A percentile compares a stretch with the other conserved stretches of the same genome.
These are phyloP conservation scores for Melanopsichium pennsylvanicum DNA, from an alignment of 1,284 basidiomycete species.

Conservation along the genomic window DNA sequence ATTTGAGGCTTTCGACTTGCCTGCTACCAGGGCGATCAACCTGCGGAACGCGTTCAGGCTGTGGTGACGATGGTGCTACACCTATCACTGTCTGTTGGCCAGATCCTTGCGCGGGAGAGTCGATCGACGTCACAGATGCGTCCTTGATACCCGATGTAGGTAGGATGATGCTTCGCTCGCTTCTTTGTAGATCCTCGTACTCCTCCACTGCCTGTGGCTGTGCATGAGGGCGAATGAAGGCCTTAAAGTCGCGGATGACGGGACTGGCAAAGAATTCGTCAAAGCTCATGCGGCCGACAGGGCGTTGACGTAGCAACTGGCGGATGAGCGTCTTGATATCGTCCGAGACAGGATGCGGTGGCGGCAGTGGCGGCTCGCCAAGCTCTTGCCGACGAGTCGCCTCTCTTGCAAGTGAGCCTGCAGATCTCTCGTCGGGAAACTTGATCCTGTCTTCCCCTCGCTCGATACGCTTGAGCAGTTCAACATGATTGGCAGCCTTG, in stretches of 20 bases:
- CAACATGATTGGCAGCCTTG: slow-evolving; percentile 93
- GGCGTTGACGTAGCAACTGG: slow-evolving; percentile 80
- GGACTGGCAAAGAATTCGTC: slow-evolving; percentile 83
- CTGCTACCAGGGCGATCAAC: slow-evolving; percentile 1
- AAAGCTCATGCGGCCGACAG: slow-evolving; percentile 84
- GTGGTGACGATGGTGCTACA: not conserved
- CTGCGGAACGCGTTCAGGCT: not conserved
- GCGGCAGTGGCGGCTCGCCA: slow-evolving; percentile 53
- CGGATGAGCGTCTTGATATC: slow-evolving; percentile 92
- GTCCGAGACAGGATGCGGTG: slow-evolving; percentile 71
- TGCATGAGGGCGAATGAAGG: slow-evolving; percentile 39
- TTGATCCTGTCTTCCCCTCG: slow-evolving; percentile 76
- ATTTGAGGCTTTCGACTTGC: not conserved
- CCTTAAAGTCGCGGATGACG: slow-evolving; percentile 45
- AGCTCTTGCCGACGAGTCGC: slow-evolving; percentile 48
- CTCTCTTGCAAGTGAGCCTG: slow-evolving; percentile 54
- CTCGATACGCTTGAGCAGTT: slow-evolving; percentile 92
- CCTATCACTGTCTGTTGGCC: not conserved
- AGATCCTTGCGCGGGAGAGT: not conserved
- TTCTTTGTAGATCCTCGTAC: slow-evolving; percentile 39
- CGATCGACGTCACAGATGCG: slow-evolving; percentile 9
- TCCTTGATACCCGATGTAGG: slow-evolving; percentile 28
- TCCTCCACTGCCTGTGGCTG: slow-evolving; percentile 31
- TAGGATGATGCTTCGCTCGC: slow-evolving; percentile 34
- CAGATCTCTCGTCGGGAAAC: slow-evolving; percentile 75